A percentile compares a stretch with the other conserved stretches of the same genome.
These are phyloP conservation scores for Bryum argenteum DNA, from an alignment of 225 moss, liverwort and hornwort genomes.

Conservation along the genomic window DNA sequence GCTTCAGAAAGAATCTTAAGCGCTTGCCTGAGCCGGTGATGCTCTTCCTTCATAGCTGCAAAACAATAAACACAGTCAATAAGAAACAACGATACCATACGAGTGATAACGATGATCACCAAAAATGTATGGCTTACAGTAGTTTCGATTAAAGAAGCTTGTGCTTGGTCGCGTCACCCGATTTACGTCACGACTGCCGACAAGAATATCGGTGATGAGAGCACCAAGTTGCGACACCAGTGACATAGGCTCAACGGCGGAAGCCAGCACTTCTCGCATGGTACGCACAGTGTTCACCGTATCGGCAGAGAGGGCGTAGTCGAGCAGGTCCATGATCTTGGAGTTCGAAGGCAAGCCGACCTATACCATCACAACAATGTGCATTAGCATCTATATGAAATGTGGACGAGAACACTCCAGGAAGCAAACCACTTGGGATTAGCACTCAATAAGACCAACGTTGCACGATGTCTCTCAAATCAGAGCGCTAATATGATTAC, in stretches of 20 bases:
- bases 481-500: conserved; percentile 5
- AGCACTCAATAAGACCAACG: neutral
- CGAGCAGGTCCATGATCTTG: conserved; percentile 72
- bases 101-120: neutral
- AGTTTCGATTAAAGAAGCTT: conserved; percentile 67
- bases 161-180: conserved; percentile 47
- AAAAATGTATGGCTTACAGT: conserved; percentile 50
- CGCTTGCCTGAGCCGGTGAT: conserved; percentile 77
- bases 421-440: neutral
- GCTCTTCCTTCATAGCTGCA: conserved; percentile 78
- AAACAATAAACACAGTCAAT: neutral
- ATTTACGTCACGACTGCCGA: conserved; percentile 60
- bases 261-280: conserved; percentile 75
- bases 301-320: conserved; percentile 82
- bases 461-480: too few species aligned
- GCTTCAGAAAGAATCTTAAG: conserved; percentile 75
- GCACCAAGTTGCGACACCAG: conserved; percentile 80
- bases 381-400: conserved; percentile 11
- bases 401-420: neutral
- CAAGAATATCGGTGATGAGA: conserved; percentile 83
- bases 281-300: conserved; percentile 74
- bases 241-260: conserved; percentile 73
- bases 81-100: neutral
- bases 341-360: conserved; percentile 67
- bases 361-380: conserved; percentile 27